Evolutionary conservation across 768 basidiomycete species (phyloP).

Genomic region (Kwoniella newhampshirensis): DNA sequence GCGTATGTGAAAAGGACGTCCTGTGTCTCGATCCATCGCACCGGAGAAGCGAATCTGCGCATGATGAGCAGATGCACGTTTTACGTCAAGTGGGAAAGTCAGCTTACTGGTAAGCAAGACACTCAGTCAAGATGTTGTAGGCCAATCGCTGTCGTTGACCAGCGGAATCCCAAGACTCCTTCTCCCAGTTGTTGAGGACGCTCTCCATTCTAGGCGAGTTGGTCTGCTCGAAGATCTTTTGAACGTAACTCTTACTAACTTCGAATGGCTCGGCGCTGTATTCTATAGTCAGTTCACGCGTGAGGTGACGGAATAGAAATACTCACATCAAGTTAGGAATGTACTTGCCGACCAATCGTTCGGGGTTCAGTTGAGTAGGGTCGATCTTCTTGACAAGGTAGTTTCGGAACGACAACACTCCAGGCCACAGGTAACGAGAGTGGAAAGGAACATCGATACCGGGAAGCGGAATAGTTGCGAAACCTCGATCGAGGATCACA

Average conservation of each 20-base stretch:
- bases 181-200: conserved; percentile 90
- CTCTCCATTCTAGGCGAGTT: conserved; percentile 92
- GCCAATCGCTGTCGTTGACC: conserved; percentile 90
- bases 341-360: conserved; percentile 90
- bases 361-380: conserved; percentile 82
- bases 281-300: conserved; percentile 44
- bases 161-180: conserved; percentile 76
- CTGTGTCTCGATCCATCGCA: conserved; percentile 99
- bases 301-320: background rate
- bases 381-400: conserved; percentile 99
- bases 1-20: conserved; percentile 85
- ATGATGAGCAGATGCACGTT: conserved; percentile 3
- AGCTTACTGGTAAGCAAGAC: conserved; percentile 92
- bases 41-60: conserved; percentile 68
- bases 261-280: conserved; percentile 53
- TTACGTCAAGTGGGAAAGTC: background rate
- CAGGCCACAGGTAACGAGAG: conserved; percentile 97
- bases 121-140: conserved; percentile 92
- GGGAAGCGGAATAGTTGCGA: conserved; percentile 89
- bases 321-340: conserved; percentile 83
- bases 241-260: conserved; percentile 68
- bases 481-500: conserved; percentile 93
- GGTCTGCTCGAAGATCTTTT: conserved; percentile 94
- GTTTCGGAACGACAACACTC: conserved; percentile 94
- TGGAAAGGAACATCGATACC: conserved; percentile 99